These are phyloP conservation scores for Flaveria robusta DNA, from an alignment of 129 eudicot species.

Conservation along the genomic window DNA sequence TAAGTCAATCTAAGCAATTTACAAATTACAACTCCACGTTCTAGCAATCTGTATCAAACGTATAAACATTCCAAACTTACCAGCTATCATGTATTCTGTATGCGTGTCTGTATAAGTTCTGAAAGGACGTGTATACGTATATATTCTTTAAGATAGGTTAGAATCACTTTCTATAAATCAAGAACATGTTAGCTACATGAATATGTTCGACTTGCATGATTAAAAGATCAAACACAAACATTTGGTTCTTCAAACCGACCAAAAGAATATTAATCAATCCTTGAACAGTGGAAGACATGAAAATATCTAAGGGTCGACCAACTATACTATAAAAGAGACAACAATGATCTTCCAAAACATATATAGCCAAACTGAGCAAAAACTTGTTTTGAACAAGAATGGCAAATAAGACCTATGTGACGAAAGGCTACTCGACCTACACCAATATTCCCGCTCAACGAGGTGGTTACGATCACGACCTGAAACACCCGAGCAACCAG, in stretches of 20 bases:
- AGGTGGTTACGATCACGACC: slow-evolving; percentile 9
- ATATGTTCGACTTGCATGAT: slow-evolving; percentile 30
- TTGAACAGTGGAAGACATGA: slow-evolving; percentile 9
- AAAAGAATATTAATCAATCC: slow-evolving; percentile 24
- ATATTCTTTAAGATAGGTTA: background rate
- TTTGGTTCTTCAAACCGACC: slow-evolving; percentile 17
- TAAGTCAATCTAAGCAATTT: no score
- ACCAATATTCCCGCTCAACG: slow-evolving; percentile 16
- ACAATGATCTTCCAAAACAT: slow-evolving; percentile 8
- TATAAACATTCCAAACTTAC: background rate
- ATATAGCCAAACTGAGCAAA: slow-evolving; percentile 18
- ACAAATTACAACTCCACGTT: background rate
- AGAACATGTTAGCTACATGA: slow-evolving; percentile 9
- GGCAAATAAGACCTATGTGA: slow-evolving; percentile 25
- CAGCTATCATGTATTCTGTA: background rate
- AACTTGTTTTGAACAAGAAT: slow-evolving; percentile 2
- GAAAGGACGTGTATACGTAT: background rate
- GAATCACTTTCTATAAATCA: background rate
- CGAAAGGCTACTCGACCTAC: slow-evolving; percentile 35
- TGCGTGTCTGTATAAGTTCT: background rate
- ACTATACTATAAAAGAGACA: slow-evolving; percentile 18
- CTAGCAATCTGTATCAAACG: background rate
- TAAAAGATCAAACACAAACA: slow-evolving; percentile 1
- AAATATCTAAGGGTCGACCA: slow-evolving; percentile 1
- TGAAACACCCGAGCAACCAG: slow-evolving; percentile 11